Evolutionary conservation across 306 rosid genomes (phyloP).

Genomic region (Cicer yamashitae): DNA sequence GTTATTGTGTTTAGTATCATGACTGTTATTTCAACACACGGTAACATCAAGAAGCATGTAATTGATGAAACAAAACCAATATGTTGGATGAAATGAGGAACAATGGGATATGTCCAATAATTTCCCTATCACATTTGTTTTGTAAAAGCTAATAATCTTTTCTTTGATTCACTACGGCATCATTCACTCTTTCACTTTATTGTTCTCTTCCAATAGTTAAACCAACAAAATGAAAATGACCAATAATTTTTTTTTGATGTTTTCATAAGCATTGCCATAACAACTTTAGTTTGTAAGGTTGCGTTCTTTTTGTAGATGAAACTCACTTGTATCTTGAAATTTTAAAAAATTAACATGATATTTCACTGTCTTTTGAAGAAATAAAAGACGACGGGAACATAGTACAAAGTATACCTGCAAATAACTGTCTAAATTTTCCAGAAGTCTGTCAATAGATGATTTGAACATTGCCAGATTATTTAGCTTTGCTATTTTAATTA

Average conservation of each 20-base stretch:
- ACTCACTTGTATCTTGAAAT: background rate
- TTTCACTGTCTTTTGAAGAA: constrained; percentile 24
- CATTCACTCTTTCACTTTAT: constrained; percentile 4
- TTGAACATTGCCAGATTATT: constrained; percentile 57
- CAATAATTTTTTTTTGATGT: background rate
- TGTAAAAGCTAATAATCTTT: constrained; percentile 1
- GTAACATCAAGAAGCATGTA: constrained; percentile 23
- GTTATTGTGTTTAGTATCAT: constrained; percentile 9
- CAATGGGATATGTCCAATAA: background rate
- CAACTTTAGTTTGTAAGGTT: constrained; percentile 6
- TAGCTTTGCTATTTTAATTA: constrained; percentile 69
- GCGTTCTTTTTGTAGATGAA: background rate
- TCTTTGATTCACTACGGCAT: background rate
- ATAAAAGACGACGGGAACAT: constrained; percentile 2
- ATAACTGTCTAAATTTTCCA: constrained; percentile 62
- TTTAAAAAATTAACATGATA: constrained; percentile 27
- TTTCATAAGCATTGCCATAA: constrained; percentile 18
- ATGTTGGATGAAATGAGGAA: constrained; percentile 8
- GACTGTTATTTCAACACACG: background rate
- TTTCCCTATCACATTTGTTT: background rate
- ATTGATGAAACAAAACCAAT: constrained; percentile 27
- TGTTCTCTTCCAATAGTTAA: constrained; percentile 22
- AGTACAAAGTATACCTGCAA: constrained; percentile 62
- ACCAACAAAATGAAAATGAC: constrained; percentile 25
- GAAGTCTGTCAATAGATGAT: constrained; percentile 62